Evolutionary conservation across 1,139 yeast genomes (phyloP).

Genomic region (Pneumocystis carinii): DNA sequence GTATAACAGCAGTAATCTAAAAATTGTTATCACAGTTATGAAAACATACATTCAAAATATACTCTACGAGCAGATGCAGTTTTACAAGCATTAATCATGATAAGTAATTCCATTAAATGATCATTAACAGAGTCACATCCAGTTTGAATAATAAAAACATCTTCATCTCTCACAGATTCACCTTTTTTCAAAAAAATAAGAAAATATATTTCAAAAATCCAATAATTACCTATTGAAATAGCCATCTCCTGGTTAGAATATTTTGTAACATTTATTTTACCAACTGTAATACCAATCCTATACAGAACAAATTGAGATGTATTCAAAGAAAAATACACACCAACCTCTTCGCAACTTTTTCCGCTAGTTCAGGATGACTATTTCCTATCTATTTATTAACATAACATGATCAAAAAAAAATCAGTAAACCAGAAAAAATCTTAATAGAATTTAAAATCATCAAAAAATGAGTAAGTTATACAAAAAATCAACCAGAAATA

Average conservation of each 20-base stretch:
- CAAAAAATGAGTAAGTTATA: neutral
- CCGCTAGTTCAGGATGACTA: slow-evolving; percentile 14
- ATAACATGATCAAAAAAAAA: neutral
- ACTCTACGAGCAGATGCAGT: slow-evolving; percentile 88
- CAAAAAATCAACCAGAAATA: neutral
- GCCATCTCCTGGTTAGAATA: slow-evolving; percentile 60
- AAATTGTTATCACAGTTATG: neutral
- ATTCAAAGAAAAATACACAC: neutral
- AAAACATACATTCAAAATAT: neutral
- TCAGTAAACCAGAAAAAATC: slow-evolving; percentile 10
- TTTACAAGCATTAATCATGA: slow-evolving; percentile 86
- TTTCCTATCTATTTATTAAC: slow-evolving; percentile 3
- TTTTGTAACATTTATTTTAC: slow-evolving; percentile 12
- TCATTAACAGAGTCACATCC: slow-evolving; percentile 90
- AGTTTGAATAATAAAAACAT: slow-evolving; percentile 76
- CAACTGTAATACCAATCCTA: slow-evolving; percentile 12
- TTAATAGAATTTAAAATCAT: slow-evolving; percentile 13
- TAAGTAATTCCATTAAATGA: slow-evolving; percentile 70
- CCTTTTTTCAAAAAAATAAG: slow-evolving; percentile 41
- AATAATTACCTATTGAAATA: neutral
- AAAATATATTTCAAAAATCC: neutral
- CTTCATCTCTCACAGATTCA: slow-evolving; percentile 94
- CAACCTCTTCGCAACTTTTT: slow-evolving; percentile 12
- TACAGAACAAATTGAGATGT: neutral
- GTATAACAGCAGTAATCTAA: slow-evolving; percentile 64